Evolutionary conservation across 106 monocot species (phyloP), one percentile per base, ranked within the genome.

Genomic region (Platanthera zijinensis): DNA sequence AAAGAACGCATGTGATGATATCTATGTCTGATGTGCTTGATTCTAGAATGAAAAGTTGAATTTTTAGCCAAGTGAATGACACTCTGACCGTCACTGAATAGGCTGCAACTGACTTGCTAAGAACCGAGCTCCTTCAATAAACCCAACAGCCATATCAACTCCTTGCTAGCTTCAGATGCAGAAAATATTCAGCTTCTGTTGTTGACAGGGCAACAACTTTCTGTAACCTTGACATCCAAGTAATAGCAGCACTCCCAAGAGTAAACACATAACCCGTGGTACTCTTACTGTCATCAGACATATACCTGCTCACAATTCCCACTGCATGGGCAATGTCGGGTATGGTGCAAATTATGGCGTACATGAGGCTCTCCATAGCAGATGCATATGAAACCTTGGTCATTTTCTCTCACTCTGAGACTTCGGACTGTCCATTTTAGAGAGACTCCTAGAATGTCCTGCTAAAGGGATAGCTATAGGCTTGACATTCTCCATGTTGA

Each of bases 51-150:
- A 39, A 39, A 39, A 39, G 39, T 3, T 39, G 39, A 39, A 28
- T 71, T 71, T 11, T 39, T 71, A 46, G 70, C 25, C 39, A 71
- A 71, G 39, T 71, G 70, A 71, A 71, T 71, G 11, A 39, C 70
- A 45, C 70, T 71, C 30, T 71, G 70, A 39, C 39, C 39, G 45
- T 71, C 70, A 71, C 39, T 30, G 25, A 28, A 13, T 30, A 71
- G 70, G 12, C 6, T 71, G 39, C 10, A 8, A 71, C 32, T 21
- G 12, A 11, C 39, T 46, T 71, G 70, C 70, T 46, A 6, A n/a
- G 21, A 28, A 12, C 70, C 70, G 1, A 71, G 25, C 32, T 71
- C 70, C 11, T 12, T 28, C 22, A 28, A 3, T 10, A 71, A 39
- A 2, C 30, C 8, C 1, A 48, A 2, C 39, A 71, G 39, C 70